Evolutionary conservation across 768 basidiomycete species (phyloP), one percentile per base, ranked within the genome.

Genomic region (Suillus spraguei): DNA sequence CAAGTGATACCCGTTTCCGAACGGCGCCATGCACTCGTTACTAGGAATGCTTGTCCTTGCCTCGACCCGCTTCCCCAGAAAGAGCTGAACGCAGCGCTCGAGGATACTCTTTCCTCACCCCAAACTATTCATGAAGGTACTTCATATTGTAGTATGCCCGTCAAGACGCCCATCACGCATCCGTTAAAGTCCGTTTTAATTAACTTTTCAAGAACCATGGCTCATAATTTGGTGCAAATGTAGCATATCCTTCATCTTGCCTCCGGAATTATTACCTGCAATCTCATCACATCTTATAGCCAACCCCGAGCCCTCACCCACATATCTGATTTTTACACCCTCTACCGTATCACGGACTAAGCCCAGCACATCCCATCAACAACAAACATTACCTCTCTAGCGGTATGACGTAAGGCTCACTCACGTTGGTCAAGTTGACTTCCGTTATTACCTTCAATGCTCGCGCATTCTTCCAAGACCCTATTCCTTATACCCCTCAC

Each of bases 141-240:
- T 46, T n/a, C 8, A 13, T 42, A 36, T n/a, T 16, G 42, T 22
- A 35, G 36, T 32, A 46, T 52, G 22, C 68, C 59, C 63, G 63
- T 88, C 63, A 94, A 92, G 70, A 94, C 92, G 1, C 92, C 91
- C 2, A 80, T 84, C 28, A 84, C 89, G 0, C 93, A 94, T 75
- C 93, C 94, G 8, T 91, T 96, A 71, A 92, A 94, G 91, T 92
- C 65, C 59, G 84, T 78, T 20, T 20, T 36, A n/a, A 22, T 35
- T 59, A 16, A 24, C 35, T 13, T 28, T 13, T 56, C 10, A 38
- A 16, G 38, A 20, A 39, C 22, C 22, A 20, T 59, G 22, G 33
- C 38, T 49, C 42, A 39, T 39, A 39, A 39, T n/a, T 33, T 41
- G 17, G n/a, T 38, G 35, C 46, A 24, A 46, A 53, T 32, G 41